Evolutionary conservation across 371 early-diverging fungal species (phyloP), one percentile per base, ranked within the genome.

Genomic region (Amoeboaphelidium protococcarum): DNA sequence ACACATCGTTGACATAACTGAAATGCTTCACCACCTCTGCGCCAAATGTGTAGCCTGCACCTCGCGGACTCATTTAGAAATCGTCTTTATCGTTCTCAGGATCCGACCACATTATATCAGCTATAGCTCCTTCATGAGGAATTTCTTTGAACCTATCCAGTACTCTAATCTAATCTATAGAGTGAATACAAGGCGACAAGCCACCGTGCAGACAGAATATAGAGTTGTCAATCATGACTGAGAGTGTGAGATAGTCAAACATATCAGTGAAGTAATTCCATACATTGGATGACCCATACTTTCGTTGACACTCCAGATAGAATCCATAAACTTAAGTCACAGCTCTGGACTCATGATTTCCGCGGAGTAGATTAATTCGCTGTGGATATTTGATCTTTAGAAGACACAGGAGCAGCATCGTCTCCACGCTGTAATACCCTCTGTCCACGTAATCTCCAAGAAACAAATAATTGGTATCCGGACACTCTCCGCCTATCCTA

Each of bases 21-120:
- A 94, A 97, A 47, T 77, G 61, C 47, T 75, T 66, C 0, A 86
- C 85, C 3, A 89, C 80, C 22, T 77, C 67, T 23, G 63, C 62
- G 16, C 95, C 92, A 67, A 88, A 89, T 2, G 80, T 75, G 62
- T 88, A 91, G 1, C 92, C 90, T 16, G 91, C 87, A 13, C 97
- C 91, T 61, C 83, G 71, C 41, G 85, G 80, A 1, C 82, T 82
- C 13, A 84, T 69, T n/a, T 74, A 66, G 61, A 84, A 88, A 27
- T 80, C 82, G 40, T 71, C 69, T 49, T 76, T 69, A 54, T 76
- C 81, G 16, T 72, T 69, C 53, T 44, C 47, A 2, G 97, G 97
- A 67, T 96, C 97, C 13, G 87, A 85, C 97, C 97, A 96, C n/a
- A 94, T 82, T 19, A 97, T 61, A 61, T 97, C 98, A 25, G 91